Evolutionary conservation across 352 stramenopile genomes (phyloP).

Genomic region (Phytophthora kernoviae): DNA sequence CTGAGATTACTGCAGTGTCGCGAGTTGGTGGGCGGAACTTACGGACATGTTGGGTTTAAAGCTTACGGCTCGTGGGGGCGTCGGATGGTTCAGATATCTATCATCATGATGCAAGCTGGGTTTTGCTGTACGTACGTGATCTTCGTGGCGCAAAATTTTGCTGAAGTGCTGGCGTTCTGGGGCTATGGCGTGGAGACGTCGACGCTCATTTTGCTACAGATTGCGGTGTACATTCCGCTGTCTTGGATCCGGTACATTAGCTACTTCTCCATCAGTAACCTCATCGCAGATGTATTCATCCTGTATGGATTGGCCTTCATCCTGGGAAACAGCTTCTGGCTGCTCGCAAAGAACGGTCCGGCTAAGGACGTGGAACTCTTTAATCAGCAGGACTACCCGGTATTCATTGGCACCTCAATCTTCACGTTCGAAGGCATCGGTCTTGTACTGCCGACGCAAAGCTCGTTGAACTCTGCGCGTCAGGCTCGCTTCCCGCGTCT

Average conservation of each 20-base stretch:
- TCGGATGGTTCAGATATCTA: conserved; percentile 80
- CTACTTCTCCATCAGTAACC: conserved; percentile 87
- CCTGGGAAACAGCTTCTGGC: conserved; percentile 72
- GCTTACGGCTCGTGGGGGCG: conserved; percentile 72
- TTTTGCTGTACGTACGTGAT: conserved; percentile 89
- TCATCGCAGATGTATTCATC: conserved; percentile 86
- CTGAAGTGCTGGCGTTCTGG: conserved; percentile 68
- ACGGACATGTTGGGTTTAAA: conserved; percentile 71
- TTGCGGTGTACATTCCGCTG: conserved; percentile 75
- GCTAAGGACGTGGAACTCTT: conserved; percentile 64
- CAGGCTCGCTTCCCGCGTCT: conserved; percentile 69
- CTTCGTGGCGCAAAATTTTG: conserved; percentile 83
- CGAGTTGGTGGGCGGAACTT: conserved; percentile 71
- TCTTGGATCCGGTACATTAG: conserved; percentile 88
- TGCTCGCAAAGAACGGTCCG: conserved; percentile 52
- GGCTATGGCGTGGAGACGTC: conserved; percentile 48
- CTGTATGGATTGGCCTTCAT: conserved; percentile 80
- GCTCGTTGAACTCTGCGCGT: conserved; percentile 60
- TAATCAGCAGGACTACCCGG: conserved; percentile 70
- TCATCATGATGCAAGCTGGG: conserved; percentile 84
- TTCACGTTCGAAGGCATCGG: conserved; percentile 88
- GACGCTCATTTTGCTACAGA: conserved; percentile 74
- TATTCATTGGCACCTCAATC: conserved; percentile 82
- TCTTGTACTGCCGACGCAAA: conserved; percentile 78
- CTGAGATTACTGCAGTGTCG: conserved; percentile 76